A percentile compares a stretch with the other conserved stretches of the same genome.
Evolutionary conservation across 1,139 yeast species (phyloP).

Genomic region (Pichia sorboxylosa): DNA sequence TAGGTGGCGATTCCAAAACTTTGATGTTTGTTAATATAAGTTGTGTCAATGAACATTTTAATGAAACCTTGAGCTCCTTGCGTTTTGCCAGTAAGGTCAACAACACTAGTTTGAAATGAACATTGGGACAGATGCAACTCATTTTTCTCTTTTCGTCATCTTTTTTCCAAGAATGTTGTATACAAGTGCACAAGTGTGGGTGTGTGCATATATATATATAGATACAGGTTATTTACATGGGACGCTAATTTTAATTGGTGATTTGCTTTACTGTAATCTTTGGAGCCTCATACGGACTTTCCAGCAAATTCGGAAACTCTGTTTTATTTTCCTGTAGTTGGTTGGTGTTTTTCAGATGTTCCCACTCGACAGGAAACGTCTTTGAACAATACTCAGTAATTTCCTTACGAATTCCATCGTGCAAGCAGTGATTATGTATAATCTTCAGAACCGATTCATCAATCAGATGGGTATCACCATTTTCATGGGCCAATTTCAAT

Average conservation of each 20-base stretch:
- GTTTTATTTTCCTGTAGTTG: constrained; percentile 27
- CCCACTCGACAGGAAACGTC: constrained; percentile 39
- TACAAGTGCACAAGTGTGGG: not conserved
- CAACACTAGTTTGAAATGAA: constrained; percentile 29
- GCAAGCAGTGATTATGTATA: constrained; percentile 52
- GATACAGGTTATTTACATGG: no score
- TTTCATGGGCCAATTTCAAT: constrained; percentile 38
- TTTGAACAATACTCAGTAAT: constrained; percentile 44
- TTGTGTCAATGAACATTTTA: constrained; percentile 48
- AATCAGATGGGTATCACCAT: constrained; percentile 34
- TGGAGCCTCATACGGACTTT: constrained; percentile 14
- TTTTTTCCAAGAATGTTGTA: not conserved
- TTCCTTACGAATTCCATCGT: constrained; percentile 33
- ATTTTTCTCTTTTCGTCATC: not conserved
- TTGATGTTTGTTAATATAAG: constrained; percentile 89
- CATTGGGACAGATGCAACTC: not conserved
- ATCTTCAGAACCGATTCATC: constrained; percentile 41
- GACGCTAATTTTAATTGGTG: no score
- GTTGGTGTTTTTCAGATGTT: constrained; percentile 27
- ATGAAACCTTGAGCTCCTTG: constrained; percentile 73
- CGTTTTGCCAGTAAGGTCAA: constrained; percentile 84
- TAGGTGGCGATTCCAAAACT: constrained; percentile 80
- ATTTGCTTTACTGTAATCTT: constrained; percentile 10
- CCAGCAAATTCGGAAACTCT: constrained; percentile 20
- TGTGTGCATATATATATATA: no score